Evolutionary conservation across 2,329 filamentous ascomycete species (phyloP).

Genomic region (Amauroascus verrucosus): DNA sequence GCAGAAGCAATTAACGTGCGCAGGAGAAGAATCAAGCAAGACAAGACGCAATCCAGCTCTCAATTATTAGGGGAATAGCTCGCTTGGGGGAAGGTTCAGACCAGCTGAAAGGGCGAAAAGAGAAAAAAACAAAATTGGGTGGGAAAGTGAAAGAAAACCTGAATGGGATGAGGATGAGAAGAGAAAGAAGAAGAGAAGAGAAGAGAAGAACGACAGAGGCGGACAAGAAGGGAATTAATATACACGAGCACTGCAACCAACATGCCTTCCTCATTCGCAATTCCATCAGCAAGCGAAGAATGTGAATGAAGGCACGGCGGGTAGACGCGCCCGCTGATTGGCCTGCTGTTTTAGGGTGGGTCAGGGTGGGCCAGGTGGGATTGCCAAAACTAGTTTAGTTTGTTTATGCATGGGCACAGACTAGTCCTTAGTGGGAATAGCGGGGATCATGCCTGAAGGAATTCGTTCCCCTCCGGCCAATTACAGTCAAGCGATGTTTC

Average conservation of each 20-base stretch:
- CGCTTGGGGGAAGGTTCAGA: slow-evolving; percentile 27
- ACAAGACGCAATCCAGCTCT: slow-evolving; percentile 9
- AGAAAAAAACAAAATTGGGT: slow-evolving; percentile 21
- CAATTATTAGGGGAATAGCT: slow-evolving; percentile 25
- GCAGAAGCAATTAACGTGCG: neutral
- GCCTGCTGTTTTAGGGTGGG: neutral
- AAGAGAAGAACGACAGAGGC: too few species aligned
- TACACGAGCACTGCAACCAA: neutral
- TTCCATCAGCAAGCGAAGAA: neutral
- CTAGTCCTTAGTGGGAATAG: neutral
- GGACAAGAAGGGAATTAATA: slow-evolving; percentile 9
- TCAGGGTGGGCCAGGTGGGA: neutral
- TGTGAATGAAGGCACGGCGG: slow-evolving; percentile 8
- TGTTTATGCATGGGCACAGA: neutral
- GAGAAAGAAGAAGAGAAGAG: slow-evolving; percentile 2
- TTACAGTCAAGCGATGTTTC: neutral
- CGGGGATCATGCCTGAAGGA: slow-evolving; percentile 1
- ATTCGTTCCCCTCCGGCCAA: neutral
- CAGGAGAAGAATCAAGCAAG: neutral
- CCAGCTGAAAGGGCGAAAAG: slow-evolving; percentile 46
- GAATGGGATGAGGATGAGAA: neutral
- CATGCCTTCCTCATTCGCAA: neutral
- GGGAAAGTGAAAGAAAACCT: slow-evolving; percentile 14
- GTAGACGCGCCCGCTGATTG: slow-evolving; percentile 9
- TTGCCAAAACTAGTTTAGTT: neutral